Conservation (phyloP, 2,329 filamentous ascomycete species). For the Calonectria leucothoes region DNA sequence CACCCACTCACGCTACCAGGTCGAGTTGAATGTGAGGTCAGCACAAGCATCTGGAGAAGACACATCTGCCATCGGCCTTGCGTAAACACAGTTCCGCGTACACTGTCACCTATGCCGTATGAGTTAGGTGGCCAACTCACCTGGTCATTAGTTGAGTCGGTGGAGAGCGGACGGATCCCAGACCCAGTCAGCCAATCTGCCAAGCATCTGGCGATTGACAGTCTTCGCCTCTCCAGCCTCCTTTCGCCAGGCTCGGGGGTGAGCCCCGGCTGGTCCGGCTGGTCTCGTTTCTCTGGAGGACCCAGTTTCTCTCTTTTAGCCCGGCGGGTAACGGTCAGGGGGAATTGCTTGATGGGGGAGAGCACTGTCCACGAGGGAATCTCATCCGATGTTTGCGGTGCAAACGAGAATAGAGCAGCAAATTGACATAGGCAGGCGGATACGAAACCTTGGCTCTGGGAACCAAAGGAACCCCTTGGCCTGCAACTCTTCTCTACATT, state of each 20-base stretch:
- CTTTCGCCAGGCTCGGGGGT: constrained; percentile 28
- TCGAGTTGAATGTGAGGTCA: background rate
- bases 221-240: constrained; percentile 38
- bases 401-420: background rate
- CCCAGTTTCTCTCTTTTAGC: constrained; percentile 11
- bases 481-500: constrained; percentile 1
- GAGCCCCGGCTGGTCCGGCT: constrained; percentile 24
- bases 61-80: background rate
- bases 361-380: constrained; percentile 18
- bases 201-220: constrained; percentile 39
- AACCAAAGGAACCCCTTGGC: background rate
- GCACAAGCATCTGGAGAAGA: background rate
- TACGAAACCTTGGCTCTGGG: background rate
- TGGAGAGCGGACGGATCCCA: constrained; percentile 7
- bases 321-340: constrained; percentile 16
- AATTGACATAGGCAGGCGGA: constrained; percentile 1
- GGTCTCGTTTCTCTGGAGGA: constrained; percentile 15
- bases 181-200: constrained; percentile 30
- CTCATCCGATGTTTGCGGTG: constrained; percentile 13
- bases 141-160: constrained; percentile 10
- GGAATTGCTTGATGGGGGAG: constrained; percentile 11
- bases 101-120: constrained; percentile 2
- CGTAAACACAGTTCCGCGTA: constrained; percentile 6
- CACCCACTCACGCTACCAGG: constrained; percentile 1
- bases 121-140: constrained; percentile 11